phyloP scores from a whole-genome alignment of 2,329 filamentous ascomycete species.

The Talaromyces sp. region DNA sequence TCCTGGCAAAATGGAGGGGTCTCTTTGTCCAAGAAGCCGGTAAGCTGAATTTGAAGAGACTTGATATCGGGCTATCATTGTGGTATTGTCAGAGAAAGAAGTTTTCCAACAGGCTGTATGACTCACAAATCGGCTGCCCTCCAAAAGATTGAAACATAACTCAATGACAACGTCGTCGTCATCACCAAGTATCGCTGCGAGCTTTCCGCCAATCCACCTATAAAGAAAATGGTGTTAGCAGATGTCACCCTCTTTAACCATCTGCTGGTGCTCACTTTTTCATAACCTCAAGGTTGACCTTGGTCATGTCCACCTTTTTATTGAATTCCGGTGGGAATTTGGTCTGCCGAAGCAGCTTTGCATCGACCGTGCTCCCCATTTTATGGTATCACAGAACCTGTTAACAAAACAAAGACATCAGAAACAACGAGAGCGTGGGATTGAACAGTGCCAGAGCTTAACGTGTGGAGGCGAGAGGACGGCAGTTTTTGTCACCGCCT shows the following conservation, averaged over 20 bases:
- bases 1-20: constrained; percentile 86
- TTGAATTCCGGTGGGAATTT: constrained; percentile 93
- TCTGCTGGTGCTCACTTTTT: constrained; percentile 65
- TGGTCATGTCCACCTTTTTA: constrained; percentile 93
- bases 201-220: constrained; percentile 89
- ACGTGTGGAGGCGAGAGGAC: neutral
- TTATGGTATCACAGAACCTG: constrained; percentile 14
- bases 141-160: constrained; percentile 64
- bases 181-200: constrained; percentile 79
- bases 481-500: constrained; percentile 6
- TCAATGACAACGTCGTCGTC: constrained; percentile 97
- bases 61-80: constrained; percentile 87
- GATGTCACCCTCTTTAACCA: neutral
- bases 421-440: neutral
- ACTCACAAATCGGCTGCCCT: constrained; percentile 71
- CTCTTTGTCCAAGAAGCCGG: constrained; percentile 91
- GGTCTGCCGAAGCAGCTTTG: constrained; percentile 81
- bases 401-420: neutral
- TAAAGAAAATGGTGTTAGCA: constrained; percentile 10
- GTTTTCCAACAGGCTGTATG: neutral
- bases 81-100: constrained; percentile 14
- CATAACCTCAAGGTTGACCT: constrained; percentile 96
- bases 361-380: constrained; percentile 82
- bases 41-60: constrained; percentile 86
- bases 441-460: neutral